Evolutionary conservation across 257 asterid species (phyloP).

Genomic region (Scutellaria minor): DNA sequence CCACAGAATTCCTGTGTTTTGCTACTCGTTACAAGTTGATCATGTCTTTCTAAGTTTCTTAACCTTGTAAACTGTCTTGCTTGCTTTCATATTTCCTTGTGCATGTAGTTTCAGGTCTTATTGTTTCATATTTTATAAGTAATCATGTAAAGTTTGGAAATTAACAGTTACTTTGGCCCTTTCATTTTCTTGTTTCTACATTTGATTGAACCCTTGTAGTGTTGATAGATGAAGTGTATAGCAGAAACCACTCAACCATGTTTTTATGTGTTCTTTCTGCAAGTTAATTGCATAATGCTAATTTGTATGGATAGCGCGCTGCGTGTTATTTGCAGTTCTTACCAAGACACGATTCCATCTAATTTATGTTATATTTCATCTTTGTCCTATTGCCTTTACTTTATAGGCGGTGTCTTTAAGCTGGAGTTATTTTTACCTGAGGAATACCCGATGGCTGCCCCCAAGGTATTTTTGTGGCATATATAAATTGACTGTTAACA

Average conservation of each 20-base stretch:
- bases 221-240: constrained; percentile 9
- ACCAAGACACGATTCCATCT: constrained; percentile 14
- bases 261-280: constrained; percentile 13
- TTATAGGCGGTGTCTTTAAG: constrained; percentile 32
- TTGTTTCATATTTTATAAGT: background rate
- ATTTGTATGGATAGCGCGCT: background rate
- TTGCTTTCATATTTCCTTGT: background rate
- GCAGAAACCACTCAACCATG: background rate
- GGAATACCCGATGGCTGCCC: constrained; percentile 32
- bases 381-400: constrained; percentile 17
- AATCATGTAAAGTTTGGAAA: constrained; percentile 1
- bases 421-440: constrained; percentile 33
- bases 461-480: constrained; percentile 20
- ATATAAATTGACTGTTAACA: constrained; percentile 26
- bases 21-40: background rate
- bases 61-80: background rate
- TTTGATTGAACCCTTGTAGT: constrained; percentile 6
- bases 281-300: background rate
- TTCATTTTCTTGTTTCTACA: background rate
- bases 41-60: background rate
- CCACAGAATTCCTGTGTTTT: constrained; percentile 13
- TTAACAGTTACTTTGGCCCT: background rate
- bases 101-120: constrained; percentile 20
- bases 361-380: background rate
- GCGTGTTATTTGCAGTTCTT: constrained; percentile 4